phyloP scores from a whole-genome alignment of 1,139 yeast species.

The Taphrina populina region DNA sequence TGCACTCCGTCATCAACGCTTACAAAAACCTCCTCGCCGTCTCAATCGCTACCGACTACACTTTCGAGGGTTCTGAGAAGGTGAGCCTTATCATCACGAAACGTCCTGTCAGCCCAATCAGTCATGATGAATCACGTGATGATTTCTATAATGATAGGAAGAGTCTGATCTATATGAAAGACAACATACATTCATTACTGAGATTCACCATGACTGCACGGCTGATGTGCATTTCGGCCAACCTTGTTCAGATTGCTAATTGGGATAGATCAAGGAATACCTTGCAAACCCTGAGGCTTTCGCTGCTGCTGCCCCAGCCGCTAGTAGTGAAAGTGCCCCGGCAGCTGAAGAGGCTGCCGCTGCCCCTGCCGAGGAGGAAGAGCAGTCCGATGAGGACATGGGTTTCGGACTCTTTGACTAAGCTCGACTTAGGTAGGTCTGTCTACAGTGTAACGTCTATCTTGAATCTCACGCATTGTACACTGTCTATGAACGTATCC shows the following conservation, averaged over 20 bases:
- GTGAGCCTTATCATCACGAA: constrained; percentile 11
- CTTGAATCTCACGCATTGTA: too few relatives aligned
- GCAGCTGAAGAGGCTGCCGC: constrained; percentile 70
- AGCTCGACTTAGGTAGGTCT: too few relatives aligned
- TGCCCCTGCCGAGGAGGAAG: constrained; percentile 70
- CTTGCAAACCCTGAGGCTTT: constrained; percentile 99
- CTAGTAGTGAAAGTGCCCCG: constrained; percentile 47
- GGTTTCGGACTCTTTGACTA: constrained; percentile 99
- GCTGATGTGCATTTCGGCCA: not conserved
- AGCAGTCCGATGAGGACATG: constrained; percentile 75
- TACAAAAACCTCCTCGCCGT: constrained; percentile 98
- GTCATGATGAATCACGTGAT: constrained; percentile 13
- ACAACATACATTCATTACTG: constrained; percentile 29
- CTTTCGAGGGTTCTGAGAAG: constrained; percentile 98
- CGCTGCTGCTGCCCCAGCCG: constrained; percentile 67
- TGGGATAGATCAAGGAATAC: constrained; percentile 77
- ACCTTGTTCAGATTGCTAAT: constrained; percentile 1
- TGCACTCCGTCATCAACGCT: constrained; percentile 98
- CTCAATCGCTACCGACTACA: constrained; percentile 97
- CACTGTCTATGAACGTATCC: too few relatives aligned
- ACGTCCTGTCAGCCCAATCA: not conserved
- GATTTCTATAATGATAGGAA: constrained; percentile 26
- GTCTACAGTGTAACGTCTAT: too few relatives aligned
- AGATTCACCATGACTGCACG: not conserved
- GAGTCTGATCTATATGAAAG: constrained; percentile 26